Base-by-base conservation (phyloP, 2,329 filamentous ascomycete species). In the Dothideomycetes sp. region DNA sequence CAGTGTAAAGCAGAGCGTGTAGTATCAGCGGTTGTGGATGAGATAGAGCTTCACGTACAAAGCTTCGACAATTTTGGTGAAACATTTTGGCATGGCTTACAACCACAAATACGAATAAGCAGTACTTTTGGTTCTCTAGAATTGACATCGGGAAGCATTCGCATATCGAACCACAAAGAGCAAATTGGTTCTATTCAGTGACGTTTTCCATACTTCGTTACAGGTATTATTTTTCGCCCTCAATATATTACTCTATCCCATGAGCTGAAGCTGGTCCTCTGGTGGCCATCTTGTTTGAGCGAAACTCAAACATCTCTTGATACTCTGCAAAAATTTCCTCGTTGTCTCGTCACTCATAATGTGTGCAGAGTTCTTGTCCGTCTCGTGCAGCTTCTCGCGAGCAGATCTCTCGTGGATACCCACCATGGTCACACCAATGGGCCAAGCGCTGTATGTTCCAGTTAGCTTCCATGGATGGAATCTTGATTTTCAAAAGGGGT, bases 351-450 rank as follows among this genome's bases (percentile, higher is more conserved):
- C 91, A 42, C 87, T 89, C 80, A 98, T 87, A 52, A 96, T 94
- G 60, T 98, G 88, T 3, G 89, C 91, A 54, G 87, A 81, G 43
- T 80, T 81, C 49, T 75, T 73, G 47, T 76, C 74, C 45, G 68
- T 72, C 59, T 91, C 78, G 58, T 96, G 88, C 44, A 98, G 67
- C 65, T 98, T 98, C 65, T 98, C 91, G 47, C 91, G 77, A 15
- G 91, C 89, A 49, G 83, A 91, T 56, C 91, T 79, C 69, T 96
- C 91, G 74, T 98, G 91, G 52, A 98, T 98, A 70, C 91, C 91
- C 55, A 98, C 91, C 91, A 96, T 98, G 60, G 91, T 98, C 30
- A 98, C 91, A 63, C 91, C 91, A 55, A 98, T 98, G 17, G 91
- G 91, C 91, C 91, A 98, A 12, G 91, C 91, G 46, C 68, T 72